Evolutionary conservation across 2,329 filamentous ascomycete species (phyloP), one percentile per base, ranked within the genome.

Genomic region (Amylocarpus encephaloides): DNA sequence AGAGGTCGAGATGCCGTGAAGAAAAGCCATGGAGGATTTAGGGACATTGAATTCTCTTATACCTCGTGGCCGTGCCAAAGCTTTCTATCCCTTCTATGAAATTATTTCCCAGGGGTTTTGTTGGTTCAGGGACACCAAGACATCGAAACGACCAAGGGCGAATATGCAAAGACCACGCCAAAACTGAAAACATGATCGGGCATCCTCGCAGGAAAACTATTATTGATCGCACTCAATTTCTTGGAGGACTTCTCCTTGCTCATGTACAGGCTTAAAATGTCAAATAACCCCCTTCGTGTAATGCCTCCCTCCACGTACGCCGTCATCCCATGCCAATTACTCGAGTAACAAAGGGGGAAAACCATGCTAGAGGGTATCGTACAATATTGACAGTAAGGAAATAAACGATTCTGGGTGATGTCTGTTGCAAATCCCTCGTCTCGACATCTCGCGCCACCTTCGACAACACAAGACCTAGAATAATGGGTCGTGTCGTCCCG

Each of bases 281-380:
- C 46, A 54, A 51, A 58, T 45, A 49, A 41, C 39, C 50, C 36
- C 45, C 35, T 44, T 35, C 42, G 51, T 29, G 40, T n/a, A 46
- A 38, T 38, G 22, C 43, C 16, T 38, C 11, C 46, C 51, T 42
- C 40, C 32, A 18, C 42, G 48, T 40, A 57, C 55, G 51, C 58
- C 56, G 32, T 34, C 34, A 43, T 43, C 30, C 34, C 51, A 49
- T 56, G 55, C 50, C 51, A 52, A 47, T 26, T 39, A 40, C 38
- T 40, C 40, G 19, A 51, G 19, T 43, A 34, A 50, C 43, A 22
- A 38, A 49, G 33, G 36, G 19, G 34, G 48, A 50, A 50, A 49
- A 48, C 53, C 53, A 54, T 54, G 51, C 57, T 41, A 32, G 45
- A 50, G 55, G 58, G 58, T 60, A 59, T 60, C 55, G 53, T 55